phyloP scores from a whole-genome alignment of 495 filamentous ascomycete species.

The Cercophora scortea region DNA sequence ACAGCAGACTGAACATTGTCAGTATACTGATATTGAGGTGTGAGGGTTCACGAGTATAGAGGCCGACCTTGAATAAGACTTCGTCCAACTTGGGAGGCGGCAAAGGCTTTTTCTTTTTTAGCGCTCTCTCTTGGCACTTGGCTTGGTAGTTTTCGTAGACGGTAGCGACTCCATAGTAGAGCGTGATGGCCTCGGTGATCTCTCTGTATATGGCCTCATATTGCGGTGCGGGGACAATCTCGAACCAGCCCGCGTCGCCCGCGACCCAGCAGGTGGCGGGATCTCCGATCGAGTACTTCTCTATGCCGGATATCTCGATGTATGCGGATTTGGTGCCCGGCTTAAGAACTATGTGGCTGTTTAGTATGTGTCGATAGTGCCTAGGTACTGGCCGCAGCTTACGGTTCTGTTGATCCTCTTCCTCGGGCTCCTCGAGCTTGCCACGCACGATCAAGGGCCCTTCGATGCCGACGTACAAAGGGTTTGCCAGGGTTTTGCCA shows the following conservation, averaged over 20 bases:
- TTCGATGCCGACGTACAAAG: slow-evolving; percentile 29
- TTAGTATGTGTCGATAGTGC: slow-evolving; percentile 12
- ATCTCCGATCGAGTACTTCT: slow-evolving; percentile 63
- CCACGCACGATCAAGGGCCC: slow-evolving; percentile 39
- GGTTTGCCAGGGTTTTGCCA: slow-evolving; percentile 32
- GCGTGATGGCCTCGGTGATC: slow-evolving; percentile 60
- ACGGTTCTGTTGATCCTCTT: slow-evolving; percentile 2
- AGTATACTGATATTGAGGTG: slow-evolving; percentile 8
- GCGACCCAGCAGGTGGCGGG: slow-evolving; percentile 66
- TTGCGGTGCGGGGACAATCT: slow-evolving; percentile 52
- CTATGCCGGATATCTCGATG: slow-evolving; percentile 57
- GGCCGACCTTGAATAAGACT: slow-evolving; percentile 34
- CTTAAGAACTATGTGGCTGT: slow-evolving; percentile 33
- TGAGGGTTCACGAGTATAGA: not conserved
- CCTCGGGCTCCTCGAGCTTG: slow-evolving; percentile 24
- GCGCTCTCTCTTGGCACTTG: slow-evolving; percentile 21
- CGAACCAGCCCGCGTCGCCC: slow-evolving; percentile 73
- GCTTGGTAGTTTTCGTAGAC: slow-evolving; percentile 23
- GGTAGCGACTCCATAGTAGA: slow-evolving; percentile 56
- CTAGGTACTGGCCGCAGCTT: not conserved
- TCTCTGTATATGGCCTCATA: slow-evolving; percentile 56
- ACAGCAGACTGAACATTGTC: slow-evolving; percentile 27
- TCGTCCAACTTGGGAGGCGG: slow-evolving; percentile 18
- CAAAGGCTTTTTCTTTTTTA: slow-evolving; percentile 17
- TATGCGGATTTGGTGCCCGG: slow-evolving; percentile 38